A percentile compares a stretch with the other conserved stretches of the same genome.
Evolutionary conservation across 2,329 filamentous ascomycete species (phyloP).

Genomic region (Penicillium concentricum): DNA sequence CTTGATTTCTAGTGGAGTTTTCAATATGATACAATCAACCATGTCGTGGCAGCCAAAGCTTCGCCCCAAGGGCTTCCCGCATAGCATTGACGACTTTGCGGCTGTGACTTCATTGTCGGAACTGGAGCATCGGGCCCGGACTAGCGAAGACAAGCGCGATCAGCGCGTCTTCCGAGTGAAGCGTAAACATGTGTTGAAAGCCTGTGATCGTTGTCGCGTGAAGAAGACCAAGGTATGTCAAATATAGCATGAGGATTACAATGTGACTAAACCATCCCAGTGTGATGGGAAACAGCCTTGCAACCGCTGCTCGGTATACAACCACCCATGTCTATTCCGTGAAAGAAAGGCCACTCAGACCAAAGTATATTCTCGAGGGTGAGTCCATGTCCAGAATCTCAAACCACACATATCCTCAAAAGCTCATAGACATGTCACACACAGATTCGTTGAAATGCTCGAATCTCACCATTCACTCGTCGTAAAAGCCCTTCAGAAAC

Average conservation of each 20-base stretch:
- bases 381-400: constrained; percentile 3
- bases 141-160: constrained; percentile 36
- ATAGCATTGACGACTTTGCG: constrained; percentile 35
- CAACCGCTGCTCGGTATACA: constrained; percentile 45
- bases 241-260: neutral
- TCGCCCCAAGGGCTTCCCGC: constrained; percentile 40
- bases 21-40: constrained; percentile 2
- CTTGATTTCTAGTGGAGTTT: neutral
- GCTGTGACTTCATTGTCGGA: constrained; percentile 33
- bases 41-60: constrained; percentile 46
- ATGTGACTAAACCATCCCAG: constrained; percentile 23
- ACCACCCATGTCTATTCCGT: constrained; percentile 46
- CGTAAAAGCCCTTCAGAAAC: constrained; percentile 43
- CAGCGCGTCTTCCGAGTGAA: constrained; percentile 45
- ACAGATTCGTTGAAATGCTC: constrained; percentile 47
- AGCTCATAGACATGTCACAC: constrained; percentile 4
- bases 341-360: constrained; percentile 46
- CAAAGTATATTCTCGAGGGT: constrained; percentile 47
- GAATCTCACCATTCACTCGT: constrained; percentile 45
- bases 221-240: constrained; percentile 46
- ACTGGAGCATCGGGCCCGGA: constrained; percentile 28
- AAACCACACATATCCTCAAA: neutral
- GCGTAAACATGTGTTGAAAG: constrained; percentile 46
- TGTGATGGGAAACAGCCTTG: constrained; percentile 48
- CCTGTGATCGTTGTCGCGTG: constrained; percentile 47